Evolutionary conservation across 2,329 filamentous ascomycete genomes (phyloP), one percentile per base, ranked within the genome.

Genomic region (Juglanconis oblonga): DNA sequence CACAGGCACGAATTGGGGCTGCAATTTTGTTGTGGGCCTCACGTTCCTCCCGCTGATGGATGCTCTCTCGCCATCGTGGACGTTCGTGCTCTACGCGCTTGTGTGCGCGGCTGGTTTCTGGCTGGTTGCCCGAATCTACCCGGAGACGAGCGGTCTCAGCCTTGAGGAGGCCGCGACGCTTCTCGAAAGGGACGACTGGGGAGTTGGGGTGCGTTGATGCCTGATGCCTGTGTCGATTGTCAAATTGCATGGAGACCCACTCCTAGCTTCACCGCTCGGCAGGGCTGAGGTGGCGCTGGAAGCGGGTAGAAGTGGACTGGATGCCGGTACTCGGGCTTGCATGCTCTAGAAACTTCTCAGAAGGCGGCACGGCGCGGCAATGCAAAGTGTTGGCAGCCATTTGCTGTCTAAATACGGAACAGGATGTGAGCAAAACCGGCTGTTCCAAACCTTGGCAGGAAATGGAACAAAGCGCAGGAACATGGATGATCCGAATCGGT

Each of bases 21-120:
- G 89, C 31, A 98, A 98, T 71, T 95, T 96, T 62, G 72, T 95
- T 17, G 82, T 97, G 1, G 93, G 92, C 0, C 76, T 96, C 62
- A 95, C 91, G 0, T 98, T 98, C 68, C 71, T 98, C 67, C 92
- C 92, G 0, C 83, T 97, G 79, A 92, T 97, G 89, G 86, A 93
- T 62, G 74, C 79, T 9, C 70, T 96, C 64, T 88, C 85, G 5
- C 88, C 92, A 1, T 79, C 82, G 6, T 88, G 86, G 78, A 96
- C 92, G 0, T 97, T 98, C 77, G 81, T 85, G 0, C 72, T 89
- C n/a, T 98, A 97, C 74, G 89, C 89, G 0, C 67, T 72, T 0
- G 77, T 97, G 1, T 97, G 92, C 70, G 73, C 77, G 1, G 69
- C 75, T 1, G 91, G 91, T 0, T 95, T 90, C 81, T 69, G 81